A percentile compares a stretch with the other conserved stretches of the same genome.
These are phyloP conservation scores for Ophiostoma montium DNA, from an alignment of 2,329 filamentous ascomycete species.

Conservation along the genomic window DNA sequence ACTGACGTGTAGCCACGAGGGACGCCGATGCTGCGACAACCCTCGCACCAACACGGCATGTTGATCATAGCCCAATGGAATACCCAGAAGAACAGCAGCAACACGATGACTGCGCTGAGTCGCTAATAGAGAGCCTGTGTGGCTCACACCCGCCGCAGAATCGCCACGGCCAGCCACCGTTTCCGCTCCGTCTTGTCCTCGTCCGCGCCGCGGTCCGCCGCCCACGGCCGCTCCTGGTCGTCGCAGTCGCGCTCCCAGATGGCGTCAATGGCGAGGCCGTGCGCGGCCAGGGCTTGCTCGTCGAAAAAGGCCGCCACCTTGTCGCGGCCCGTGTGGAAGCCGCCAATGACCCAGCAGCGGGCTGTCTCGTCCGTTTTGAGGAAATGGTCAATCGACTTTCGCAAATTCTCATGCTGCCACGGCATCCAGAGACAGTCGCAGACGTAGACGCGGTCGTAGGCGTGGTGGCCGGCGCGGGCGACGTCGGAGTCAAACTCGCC, in stretches of 20 bases:
- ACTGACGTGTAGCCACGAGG: too few species aligned
- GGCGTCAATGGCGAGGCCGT: constrained; percentile 44
- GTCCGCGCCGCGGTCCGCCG: constrained; percentile 36
- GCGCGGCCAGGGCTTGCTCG: constrained; percentile 26
- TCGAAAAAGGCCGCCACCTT: constrained; percentile 55
- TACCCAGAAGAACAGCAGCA: too few species aligned
- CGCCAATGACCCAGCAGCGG: constrained; percentile 48
- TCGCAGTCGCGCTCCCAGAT: constrained; percentile 58
- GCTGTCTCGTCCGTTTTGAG: constrained; percentile 22
- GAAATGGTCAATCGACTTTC: constrained; percentile 48
- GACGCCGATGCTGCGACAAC: too few species aligned
- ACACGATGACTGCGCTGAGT: too few species aligned
- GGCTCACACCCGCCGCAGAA: constrained; percentile 28
- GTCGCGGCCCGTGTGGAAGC: constrained; percentile 56
- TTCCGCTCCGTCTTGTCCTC: constrained; percentile 52
- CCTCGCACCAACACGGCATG: too few species aligned
- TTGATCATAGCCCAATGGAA: too few species aligned
- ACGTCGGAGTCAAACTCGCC: constrained; percentile 30
- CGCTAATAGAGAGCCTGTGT: too few species aligned
- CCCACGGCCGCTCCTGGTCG: constrained; percentile 48
- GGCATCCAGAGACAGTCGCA: constrained; percentile 68
- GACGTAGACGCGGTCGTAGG: constrained; percentile 50
- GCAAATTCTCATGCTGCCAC: constrained; percentile 54
- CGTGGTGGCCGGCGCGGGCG: constrained; percentile 16
- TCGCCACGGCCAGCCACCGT: constrained; percentile 53